Evolutionary conservation across 805 yeast genomes (phyloP).

Genomic region (Pichia ethanolica): DNA sequence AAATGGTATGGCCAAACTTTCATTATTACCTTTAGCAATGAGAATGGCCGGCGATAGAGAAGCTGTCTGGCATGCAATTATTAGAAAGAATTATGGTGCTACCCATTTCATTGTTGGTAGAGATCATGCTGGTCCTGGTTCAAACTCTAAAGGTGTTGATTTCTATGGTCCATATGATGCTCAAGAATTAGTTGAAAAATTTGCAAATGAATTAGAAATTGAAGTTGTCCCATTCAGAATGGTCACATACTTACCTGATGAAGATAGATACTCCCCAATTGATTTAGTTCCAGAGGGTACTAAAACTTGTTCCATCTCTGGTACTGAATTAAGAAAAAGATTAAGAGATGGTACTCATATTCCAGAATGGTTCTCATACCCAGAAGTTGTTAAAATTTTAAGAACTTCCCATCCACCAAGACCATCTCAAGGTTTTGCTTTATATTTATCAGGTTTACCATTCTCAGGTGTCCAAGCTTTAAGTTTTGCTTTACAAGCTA

Average conservation of each 20-base stretch:
- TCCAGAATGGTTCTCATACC: conserved; percentile 96
- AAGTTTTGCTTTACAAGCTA: conserved; percentile 79
- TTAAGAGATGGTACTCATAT: conserved; percentile 80
- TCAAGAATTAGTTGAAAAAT: conserved; percentile 74
- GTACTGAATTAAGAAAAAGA: conserved; percentile 87
- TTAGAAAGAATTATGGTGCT: conserved; percentile 93
- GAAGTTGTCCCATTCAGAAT: conserved; percentile 93
- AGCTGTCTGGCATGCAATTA: conserved; percentile 97
- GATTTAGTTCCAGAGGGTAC: conserved; percentile 78
- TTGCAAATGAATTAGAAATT: conserved; percentile 71
- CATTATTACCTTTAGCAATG: conserved; percentile 91
- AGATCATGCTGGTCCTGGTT: conserved; percentile 97
- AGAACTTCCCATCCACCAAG: conserved; percentile 94
- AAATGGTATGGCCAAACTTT: conserved; percentile 83
- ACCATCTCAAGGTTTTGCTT: conserved; percentile 78
- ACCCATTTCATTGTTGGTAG: conserved; percentile 96
- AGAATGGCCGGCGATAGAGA: conserved; percentile 99
- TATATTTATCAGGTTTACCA: conserved; percentile 55
- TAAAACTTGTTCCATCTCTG: conserved; percentile 78
- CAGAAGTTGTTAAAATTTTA: conserved; percentile 86
- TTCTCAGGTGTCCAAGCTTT: conserved; percentile 57
- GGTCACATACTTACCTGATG: conserved; percentile 94
- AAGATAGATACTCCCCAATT: conserved; percentile 90
- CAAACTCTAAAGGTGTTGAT: conserved; percentile 79
- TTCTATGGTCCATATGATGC: conserved; percentile 98